These are phyloP conservation scores for Argentina anserina DNA, from an alignment of 306 rosid species.

Conservation along the genomic window DNA sequence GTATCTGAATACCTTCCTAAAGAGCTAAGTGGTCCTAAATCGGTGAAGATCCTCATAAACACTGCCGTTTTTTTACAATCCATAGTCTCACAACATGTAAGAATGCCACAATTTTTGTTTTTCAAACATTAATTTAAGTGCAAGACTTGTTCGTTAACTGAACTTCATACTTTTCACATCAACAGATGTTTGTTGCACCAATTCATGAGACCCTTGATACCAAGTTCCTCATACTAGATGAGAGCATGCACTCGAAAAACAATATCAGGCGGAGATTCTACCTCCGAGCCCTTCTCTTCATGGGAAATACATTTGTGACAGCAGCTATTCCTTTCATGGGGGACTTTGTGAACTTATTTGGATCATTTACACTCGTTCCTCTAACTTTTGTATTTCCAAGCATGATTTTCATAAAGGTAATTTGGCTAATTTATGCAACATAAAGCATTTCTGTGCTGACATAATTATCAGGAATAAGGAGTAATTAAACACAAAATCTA, in stretches of 20 bases:
- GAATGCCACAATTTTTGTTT: background rate
- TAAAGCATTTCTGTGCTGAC: background rate
- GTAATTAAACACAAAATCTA: background rate
- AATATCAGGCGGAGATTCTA: constrained; percentile 42
- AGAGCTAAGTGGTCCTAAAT: constrained; percentile 46
- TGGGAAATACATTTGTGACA: constrained; percentile 37
- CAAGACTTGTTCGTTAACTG: background rate
- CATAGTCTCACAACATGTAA: constrained; percentile 51
- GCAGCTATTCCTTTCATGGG: constrained; percentile 61
- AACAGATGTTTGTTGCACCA: constrained; percentile 49
- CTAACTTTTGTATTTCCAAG: constrained; percentile 58
- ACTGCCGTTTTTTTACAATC: constrained; percentile 46
- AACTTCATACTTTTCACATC: background rate
- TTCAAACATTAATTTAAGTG: background rate
- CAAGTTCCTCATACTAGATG: constrained; percentile 32
- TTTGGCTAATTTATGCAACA: background rate
- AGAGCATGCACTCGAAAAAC: constrained; percentile 36
- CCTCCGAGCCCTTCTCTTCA: constrained; percentile 28
- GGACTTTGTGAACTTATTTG: constrained; percentile 53
- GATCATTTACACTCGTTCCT: constrained; percentile 48
- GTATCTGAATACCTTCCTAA: constrained; percentile 45
- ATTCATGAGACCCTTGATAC: constrained; percentile 54
- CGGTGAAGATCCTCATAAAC: constrained; percentile 40
- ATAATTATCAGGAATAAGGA: background rate
- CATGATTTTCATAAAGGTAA: constrained; percentile 61